Conservation (phyloP, 2,329 filamentous ascomycete genomes). For the Diaporthe sp. region DNA sequence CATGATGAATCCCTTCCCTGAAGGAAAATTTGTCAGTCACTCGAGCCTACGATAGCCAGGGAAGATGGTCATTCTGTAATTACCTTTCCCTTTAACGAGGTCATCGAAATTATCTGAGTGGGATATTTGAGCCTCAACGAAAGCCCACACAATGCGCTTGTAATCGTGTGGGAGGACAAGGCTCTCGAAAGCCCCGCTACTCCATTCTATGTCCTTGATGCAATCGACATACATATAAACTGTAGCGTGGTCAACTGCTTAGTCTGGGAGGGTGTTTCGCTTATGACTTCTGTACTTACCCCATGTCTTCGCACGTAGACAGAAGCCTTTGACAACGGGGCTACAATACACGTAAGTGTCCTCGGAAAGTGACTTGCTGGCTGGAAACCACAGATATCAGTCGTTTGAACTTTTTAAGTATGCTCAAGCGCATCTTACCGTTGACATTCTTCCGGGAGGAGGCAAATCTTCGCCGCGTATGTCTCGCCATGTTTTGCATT, state of each 20-base stretch:
- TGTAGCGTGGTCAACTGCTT: not conserved
- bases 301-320: not conserved
- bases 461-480: not conserved
- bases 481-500: not conserved
- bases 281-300: not conserved
- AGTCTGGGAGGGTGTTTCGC: not conserved
- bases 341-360: not conserved
- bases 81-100: slow-evolving; percentile 37
- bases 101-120: slow-evolving; percentile 35
- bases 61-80: no score
- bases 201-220: slow-evolving; percentile 48
- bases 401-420: not conserved
- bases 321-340: not conserved
- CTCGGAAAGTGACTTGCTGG: not conserved
- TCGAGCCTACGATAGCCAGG: not conserved
- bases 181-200: slow-evolving; percentile 57
- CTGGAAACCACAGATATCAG: no score
- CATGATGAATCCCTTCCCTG: slow-evolving; percentile 31
- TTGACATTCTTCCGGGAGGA: not conserved
- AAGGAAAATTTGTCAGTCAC: not conserved
- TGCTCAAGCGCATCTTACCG: not conserved
- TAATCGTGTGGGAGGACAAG: slow-evolving; percentile 48
- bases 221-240: not conserved
- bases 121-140: slow-evolving; percentile 1
- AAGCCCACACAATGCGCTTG: slow-evolving; percentile 48